Evolutionary conservation across 345 rosid species (phyloP), one percentile per base, ranked within the genome.

Genomic region (Eutrema heterophyllum): DNA sequence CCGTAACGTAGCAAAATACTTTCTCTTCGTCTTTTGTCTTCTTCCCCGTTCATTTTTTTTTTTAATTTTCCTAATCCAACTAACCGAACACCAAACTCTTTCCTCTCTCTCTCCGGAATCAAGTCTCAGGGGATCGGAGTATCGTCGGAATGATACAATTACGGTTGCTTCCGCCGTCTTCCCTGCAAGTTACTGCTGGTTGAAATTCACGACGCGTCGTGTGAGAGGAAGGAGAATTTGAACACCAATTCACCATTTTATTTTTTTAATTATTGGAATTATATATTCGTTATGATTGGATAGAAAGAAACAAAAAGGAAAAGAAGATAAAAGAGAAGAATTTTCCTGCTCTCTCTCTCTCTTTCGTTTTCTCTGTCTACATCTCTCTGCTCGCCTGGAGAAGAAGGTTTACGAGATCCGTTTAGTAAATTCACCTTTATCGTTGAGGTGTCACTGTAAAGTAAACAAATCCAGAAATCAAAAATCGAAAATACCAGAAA

Each of bases 401-500:
- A 70, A 55, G 55, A 45, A 58, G 74, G 68, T 68, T 81, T 82
- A 27, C 74, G 74, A 84, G 89, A 86, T 87, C 83, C 78, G 53
- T 81, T 75, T 36, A 49, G 57, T 61, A 51, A 63, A n/a, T n/a
- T n/a, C n/a, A n/a, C n/a, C n/a, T n/a, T n/a, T n/a, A n/a, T n/a
- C n/a, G n/a, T n/a, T n/a, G n/a, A n/a, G n/a, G n/a, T n/a, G n/a
- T n/a, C n/a, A n/a, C n/a, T n/a, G n/a, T n/a, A n/a, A n/a, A n/a
- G n/a, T n/a, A n/a, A n/a, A n/a, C n/a, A n/a, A n/a, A n/a, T n/a
- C n/a, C n/a, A n/a, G n/a, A n/a, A n/a, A n/a, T n/a, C n/a, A n/a
- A n/a, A n/a, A n/a, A n/a, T n/a, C n/a, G n/a, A n/a, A n/a, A n/a
- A n/a, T n/a, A n/a, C n/a, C n/a, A n/a, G n/a, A n/a, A n/a, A n/a